phyloP scores from a whole-genome alignment of 2,329 filamentous ascomycete species.

The Fusarium sp. region DNA sequence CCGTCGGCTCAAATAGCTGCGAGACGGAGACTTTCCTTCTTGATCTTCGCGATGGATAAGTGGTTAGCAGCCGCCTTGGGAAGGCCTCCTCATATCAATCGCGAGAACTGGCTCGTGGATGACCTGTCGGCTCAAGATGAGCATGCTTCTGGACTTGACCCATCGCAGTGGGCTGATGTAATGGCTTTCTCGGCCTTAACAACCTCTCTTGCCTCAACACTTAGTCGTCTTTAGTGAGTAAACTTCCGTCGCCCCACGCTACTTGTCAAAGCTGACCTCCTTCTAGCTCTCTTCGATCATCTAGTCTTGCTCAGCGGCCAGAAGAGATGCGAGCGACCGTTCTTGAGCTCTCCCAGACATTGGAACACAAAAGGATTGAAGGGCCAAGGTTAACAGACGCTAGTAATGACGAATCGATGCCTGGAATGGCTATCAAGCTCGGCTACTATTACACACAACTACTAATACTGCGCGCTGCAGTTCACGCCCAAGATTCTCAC shows the following conservation, averaged over 20 bases:
- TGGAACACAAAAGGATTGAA: too few species aligned
- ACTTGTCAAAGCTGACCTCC: too few species aligned
- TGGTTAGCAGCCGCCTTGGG: slow-evolving; percentile 1
- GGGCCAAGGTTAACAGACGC: too few species aligned
- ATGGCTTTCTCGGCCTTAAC: background rate
- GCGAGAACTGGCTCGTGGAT: background rate
- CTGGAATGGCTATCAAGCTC: background rate
- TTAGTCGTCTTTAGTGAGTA: too few species aligned
- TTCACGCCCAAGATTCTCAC: background rate
- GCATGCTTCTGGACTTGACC: background rate
- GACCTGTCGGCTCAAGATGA: background rate
- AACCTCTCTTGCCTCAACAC: too few species aligned
- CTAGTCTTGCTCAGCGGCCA: fast-evolving
- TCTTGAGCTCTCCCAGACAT: too few species aligned
- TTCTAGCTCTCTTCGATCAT: background rate
- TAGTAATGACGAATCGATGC: fast-evolving
- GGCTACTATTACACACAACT: background rate
- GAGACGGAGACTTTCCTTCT: background rate
- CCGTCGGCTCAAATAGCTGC: background rate
- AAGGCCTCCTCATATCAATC: background rate
- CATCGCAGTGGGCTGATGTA: background rate
- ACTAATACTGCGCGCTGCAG: background rate
- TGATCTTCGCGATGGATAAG: background rate
- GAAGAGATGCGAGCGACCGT: background rate
- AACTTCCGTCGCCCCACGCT: too few species aligned